A percentile compares a stretch with the other conserved stretches of the same genome.
phyloP scores from a whole-genome alignment of 2,329 filamentous ascomycete species.

The Talaromyces sp. region DNA sequence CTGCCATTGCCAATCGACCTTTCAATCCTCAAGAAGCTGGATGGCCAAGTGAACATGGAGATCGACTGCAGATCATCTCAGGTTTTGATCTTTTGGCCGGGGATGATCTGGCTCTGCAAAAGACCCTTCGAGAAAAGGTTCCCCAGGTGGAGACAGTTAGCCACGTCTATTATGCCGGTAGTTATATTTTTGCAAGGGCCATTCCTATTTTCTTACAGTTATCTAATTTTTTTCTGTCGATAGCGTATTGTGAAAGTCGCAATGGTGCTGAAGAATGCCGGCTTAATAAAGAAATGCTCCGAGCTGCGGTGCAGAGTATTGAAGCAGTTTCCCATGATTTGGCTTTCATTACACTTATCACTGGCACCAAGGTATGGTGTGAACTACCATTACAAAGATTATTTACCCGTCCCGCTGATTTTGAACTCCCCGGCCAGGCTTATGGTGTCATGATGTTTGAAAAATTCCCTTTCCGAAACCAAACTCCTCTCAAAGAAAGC shows the following conservation, averaged over 20 bases:
- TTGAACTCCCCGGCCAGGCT: constrained; percentile 24
- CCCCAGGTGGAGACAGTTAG: constrained; percentile 20
- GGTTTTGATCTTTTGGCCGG: constrained; percentile 41
- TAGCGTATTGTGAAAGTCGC: constrained; percentile 6
- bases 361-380: constrained; percentile 30
- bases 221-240: not conserved
- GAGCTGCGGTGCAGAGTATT: constrained; percentile 20
- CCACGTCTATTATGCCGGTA: constrained; percentile 24
- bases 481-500: constrained; percentile 27
- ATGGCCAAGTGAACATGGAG: constrained; percentile 42
- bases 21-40: constrained; percentile 36
- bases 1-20: constrained; percentile 47
- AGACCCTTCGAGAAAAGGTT: constrained; percentile 18
- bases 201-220: not conserved
- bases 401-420: too few species aligned
- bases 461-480: constrained; percentile 28
- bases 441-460: constrained; percentile 34
- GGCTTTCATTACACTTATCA: constrained; percentile 30
- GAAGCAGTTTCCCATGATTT: constrained; percentile 26
- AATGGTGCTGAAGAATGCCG: constrained; percentile 18
- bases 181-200: not conserved
- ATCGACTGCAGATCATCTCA: constrained; percentile 41
- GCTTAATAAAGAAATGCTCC: constrained; percentile 25
- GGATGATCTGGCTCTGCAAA: constrained; percentile 13
- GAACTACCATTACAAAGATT: not conserved